Conservation (phyloP, 2,329 filamentous ascomycete genomes). For the Sporothrix mexicana region DNA sequence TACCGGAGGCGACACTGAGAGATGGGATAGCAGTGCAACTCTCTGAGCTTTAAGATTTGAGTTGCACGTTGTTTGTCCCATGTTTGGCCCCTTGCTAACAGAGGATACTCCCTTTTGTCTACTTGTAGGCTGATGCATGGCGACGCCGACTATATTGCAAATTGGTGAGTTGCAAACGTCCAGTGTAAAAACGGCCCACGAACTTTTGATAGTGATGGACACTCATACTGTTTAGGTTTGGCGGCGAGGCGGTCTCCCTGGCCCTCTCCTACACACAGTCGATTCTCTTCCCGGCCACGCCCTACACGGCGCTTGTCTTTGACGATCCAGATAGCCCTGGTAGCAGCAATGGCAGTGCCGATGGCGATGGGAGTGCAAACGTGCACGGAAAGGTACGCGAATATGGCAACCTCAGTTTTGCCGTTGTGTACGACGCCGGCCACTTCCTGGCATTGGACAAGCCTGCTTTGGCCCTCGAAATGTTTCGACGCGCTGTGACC, state of each 20-base stretch:
- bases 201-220: neutral
- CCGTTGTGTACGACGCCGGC: conserved; percentile 61
- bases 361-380: conserved; percentile 59
- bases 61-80: neutral
- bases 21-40: neutral
- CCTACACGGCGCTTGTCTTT: conserved; percentile 64
- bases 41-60: neutral
- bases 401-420: conserved; percentile 69
- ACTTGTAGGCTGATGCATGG: conserved; percentile 61
- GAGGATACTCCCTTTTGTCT: neutral
- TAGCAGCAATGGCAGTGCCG: conserved; percentile 55
- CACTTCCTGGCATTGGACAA: conserved; percentile 50
- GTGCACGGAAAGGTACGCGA: conserved; percentile 71
- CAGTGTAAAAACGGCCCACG: neutral
- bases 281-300: conserved; percentile 60
- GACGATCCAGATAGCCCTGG: conserved; percentile 52
- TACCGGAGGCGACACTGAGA: neutral
- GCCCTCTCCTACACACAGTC: conserved; percentile 50
- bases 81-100: neutral
- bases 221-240: conserved; percentile 46
- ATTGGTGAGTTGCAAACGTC: conserved; percentile 47
- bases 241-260: conserved; percentile 67
- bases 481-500: conserved; percentile 42
- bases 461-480: conserved; percentile 40
- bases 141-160: conserved; percentile 54